A percentile compares a stretch with the other conserved stretches of the same genome.
Evolutionary conservation across 768 basidiomycete genomes (phyloP).

Genomic region (Russula dissimulans): DNA sequence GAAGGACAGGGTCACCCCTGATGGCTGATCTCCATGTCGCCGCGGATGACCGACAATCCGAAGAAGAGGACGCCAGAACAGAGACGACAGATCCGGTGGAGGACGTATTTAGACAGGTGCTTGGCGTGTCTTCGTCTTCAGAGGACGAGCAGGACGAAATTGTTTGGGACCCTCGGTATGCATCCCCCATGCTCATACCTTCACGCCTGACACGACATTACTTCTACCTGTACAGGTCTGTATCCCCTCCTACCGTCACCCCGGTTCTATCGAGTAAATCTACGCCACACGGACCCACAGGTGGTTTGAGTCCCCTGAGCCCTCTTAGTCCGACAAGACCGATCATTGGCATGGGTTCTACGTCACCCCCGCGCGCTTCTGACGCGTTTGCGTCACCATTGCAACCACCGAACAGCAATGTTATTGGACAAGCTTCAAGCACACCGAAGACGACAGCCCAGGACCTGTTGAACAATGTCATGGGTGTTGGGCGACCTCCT

Average conservation of each 20-base stretch:
- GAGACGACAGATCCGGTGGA: conserved; percentile 69
- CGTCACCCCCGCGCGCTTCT: conserved; percentile 26
- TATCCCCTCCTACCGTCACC: conserved; percentile 6
- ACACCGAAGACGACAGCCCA: conserved; percentile 46
- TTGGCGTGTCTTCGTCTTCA: conserved; percentile 31
- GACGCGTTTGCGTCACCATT: conserved; percentile 19
- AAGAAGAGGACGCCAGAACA: conserved; percentile 55
- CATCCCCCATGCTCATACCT: not conserved
- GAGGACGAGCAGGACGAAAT: conserved; percentile 62
- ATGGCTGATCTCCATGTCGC: conserved; percentile 11
- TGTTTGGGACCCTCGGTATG: conserved; percentile 62
- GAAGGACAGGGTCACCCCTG: not conserved
- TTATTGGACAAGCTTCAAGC: conserved; percentile 10
- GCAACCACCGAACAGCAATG: conserved; percentile 11
- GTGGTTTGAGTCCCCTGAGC: conserved; percentile 11
- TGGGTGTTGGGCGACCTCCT: conserved; percentile 29
- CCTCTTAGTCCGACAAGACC: conserved; percentile 9
- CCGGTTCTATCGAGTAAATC: conserved; percentile 9
- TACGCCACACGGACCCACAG: conserved; percentile 1
- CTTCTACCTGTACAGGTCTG: not conserved
- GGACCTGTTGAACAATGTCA: conserved; percentile 53
- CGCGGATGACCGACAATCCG: conserved; percentile 22
- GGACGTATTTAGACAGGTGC: conserved; percentile 49
- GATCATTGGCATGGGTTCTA: conserved; percentile 13
- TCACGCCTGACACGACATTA: not conserved